Evolutionary conservation across 2,329 filamentous ascomycete genomes (phyloP), one percentile per base, ranked within the genome.

Genomic region (Fragosphaeria purpurea): DNA sequence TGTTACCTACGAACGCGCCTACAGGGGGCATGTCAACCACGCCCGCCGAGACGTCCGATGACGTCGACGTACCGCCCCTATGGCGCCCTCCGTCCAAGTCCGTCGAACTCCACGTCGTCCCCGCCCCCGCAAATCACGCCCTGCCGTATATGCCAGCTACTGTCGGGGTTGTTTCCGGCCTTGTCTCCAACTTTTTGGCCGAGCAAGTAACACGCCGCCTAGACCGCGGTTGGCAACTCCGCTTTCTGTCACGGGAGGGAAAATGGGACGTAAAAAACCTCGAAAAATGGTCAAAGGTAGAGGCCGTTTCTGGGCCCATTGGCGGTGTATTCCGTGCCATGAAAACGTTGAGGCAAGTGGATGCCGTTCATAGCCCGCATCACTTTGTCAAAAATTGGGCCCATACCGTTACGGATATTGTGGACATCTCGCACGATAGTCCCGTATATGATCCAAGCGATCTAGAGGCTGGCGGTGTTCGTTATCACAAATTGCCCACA

Each of bases 231-330:
- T 97, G 91, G 90, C 91, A 97, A 66, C 73, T 97, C 12, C 86
- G 91, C 59, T 85, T 93, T 60, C 79, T 97, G 31, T 88, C 86
- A 3, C 88, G 85, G 2, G 86, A 89, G 58, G 90, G 90, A 4
- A 97, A 97, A 69, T 97, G 91, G 91, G 91, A 96, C 62, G 88
- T 97, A 58, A 97, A 97, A 70, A 97, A 97, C 61, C 74, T 96
- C 9, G 82, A 79, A 53, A 97, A 97, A 63, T 97, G 91, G 91
- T 79, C 87, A 64, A 81, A 80, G 13, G 85, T 94, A 1, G 67
- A 72, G 1, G 86, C 89, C 0, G 86, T 95, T 1, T 94, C 87
- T 0, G 75, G 77, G 1, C 82, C 84, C 4, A 93, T 97, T 53
- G 86, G 78, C 0, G 80, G 80, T 11, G 73, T 89, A 5, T 96